Conservation (phyloP, 495 filamentous ascomycete genomes). For the Elasticomyces elasticus region DNA sequence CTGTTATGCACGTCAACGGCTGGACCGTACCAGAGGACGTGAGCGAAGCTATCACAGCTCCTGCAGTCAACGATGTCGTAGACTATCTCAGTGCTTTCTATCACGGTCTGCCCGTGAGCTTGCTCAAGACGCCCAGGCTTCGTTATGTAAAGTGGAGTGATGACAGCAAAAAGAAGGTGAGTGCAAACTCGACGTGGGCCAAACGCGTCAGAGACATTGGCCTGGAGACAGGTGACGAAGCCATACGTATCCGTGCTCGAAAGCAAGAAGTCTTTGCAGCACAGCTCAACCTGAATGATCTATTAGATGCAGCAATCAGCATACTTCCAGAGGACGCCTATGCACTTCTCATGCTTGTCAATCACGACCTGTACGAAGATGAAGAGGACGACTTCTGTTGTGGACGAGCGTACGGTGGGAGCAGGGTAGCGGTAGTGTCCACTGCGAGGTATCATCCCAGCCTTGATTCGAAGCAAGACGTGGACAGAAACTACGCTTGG, state of each 20-base stretch:
- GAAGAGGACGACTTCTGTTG: conserved; percentile 59
- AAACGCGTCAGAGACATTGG: conserved; percentile 30
- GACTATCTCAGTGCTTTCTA: conserved; percentile 54
- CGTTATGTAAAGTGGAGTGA: conserved; percentile 41
- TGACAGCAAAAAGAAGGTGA: neutral
- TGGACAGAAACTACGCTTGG: conserved; percentile 51
- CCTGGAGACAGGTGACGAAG: conserved; percentile 31
- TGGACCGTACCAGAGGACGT: conserved; percentile 31
- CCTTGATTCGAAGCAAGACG: conserved; percentile 36
- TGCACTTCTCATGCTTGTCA: conserved; percentile 44
- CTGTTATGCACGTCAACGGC: conserved; percentile 29
- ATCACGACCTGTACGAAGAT: conserved; percentile 58
- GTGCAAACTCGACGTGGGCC: neutral
- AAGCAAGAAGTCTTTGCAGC: conserved; percentile 39
- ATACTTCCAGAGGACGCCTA: conserved; percentile 53
- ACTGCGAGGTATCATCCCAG: conserved; percentile 49
- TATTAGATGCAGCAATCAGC: conserved; percentile 49
- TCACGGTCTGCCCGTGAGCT: conserved; percentile 44
- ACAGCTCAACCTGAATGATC: conserved; percentile 55
- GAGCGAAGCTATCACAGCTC: neutral
- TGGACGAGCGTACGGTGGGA: conserved; percentile 56
- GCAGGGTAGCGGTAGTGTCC: conserved; percentile 50
- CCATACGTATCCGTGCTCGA: conserved; percentile 47
- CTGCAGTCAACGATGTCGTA: conserved; percentile 32
- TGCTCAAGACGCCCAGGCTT: conserved; percentile 28